These are phyloP conservation scores for Taxawa tesnikishii DNA, from an alignment of 2,329 filamentous ascomycete genomes.

Conservation along the genomic window DNA sequence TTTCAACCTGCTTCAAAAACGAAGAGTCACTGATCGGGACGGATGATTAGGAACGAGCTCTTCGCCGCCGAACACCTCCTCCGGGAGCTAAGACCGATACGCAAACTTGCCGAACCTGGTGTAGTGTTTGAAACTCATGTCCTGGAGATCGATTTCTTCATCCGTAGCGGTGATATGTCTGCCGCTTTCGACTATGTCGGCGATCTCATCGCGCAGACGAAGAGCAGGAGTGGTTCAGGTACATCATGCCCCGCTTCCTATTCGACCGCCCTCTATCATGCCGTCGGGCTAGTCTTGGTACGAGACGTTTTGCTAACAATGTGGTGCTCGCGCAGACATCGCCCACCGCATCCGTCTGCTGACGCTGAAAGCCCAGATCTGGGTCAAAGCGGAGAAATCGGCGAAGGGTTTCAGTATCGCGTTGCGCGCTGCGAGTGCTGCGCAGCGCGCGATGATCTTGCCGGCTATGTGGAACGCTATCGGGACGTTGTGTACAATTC, in stretches of 20 bases:
- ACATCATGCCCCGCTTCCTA: background rate
- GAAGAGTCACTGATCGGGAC: background rate
- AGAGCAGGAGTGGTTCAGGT: slow-evolving; percentile 31
- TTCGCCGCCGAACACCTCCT: slow-evolving; percentile 45
- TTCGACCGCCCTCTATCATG: background rate
- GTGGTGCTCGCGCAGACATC: slow-evolving; percentile 39
- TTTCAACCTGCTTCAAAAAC: background rate
- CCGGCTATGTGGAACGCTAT: slow-evolving; percentile 62
- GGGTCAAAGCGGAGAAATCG: slow-evolving; percentile 54
- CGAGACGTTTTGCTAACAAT: background rate
- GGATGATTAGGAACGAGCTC: slow-evolving; percentile 37
- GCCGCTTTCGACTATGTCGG: slow-evolving; percentile 44
- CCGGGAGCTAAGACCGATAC: slow-evolving; percentile 39
- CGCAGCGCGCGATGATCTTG: slow-evolving; percentile 57
- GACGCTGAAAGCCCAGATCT: slow-evolving; percentile 58
- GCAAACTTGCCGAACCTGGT: slow-evolving; percentile 39
- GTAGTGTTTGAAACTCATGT: slow-evolving; percentile 46
- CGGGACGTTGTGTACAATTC: slow-evolving; percentile 52
- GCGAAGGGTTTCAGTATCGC: slow-evolving; percentile 66
- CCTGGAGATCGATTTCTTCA: slow-evolving; percentile 46
- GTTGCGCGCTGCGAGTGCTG: slow-evolving; percentile 61
- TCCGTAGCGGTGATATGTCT: slow-evolving; percentile 39
- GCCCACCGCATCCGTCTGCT: slow-evolving; percentile 59
- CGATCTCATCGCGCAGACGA: slow-evolving; percentile 35
- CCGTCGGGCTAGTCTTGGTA: background rate